Conservation (phyloP, 208 protist species). For the Strigomonas galati region DNA sequence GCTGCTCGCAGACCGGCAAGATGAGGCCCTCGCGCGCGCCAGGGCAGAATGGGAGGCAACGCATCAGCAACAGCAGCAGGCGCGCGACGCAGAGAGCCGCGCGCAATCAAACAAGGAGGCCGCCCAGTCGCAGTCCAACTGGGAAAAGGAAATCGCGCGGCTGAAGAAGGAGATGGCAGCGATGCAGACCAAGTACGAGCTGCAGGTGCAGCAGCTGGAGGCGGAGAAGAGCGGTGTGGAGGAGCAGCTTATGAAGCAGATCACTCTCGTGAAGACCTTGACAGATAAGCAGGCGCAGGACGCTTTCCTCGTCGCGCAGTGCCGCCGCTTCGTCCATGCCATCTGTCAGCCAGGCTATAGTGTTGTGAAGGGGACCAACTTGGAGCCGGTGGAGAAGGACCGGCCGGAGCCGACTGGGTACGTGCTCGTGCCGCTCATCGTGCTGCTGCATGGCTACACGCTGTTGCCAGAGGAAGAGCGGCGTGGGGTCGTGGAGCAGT, state of each 20-base stretch:
- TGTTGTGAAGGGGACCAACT: slow-evolving; percentile 73
- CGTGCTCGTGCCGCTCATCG: slow-evolving; percentile 70
- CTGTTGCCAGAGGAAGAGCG: slow-evolving; percentile 64
- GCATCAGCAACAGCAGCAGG: neutral
- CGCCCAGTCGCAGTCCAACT: slow-evolving; percentile 16
- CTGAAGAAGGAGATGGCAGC: slow-evolving; percentile 30
- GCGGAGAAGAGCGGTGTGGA: slow-evolving; percentile 7
- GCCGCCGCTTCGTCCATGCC: slow-evolving; percentile 67
- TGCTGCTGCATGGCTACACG: slow-evolving; percentile 79
- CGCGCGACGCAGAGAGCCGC: neutral
- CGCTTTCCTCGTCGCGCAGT: slow-evolving; percentile 57
- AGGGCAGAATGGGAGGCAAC: neutral
- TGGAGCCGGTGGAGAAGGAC: slow-evolving; percentile 73
- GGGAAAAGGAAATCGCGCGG: slow-evolving; percentile 24
- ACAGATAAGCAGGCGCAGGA: slow-evolving; percentile 28
- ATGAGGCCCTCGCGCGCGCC: too few species aligned
- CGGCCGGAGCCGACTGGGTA: slow-evolving; percentile 70
- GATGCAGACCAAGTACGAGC: slow-evolving; percentile 11
- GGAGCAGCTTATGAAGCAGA: slow-evolving; percentile 10
- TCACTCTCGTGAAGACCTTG: slow-evolving; percentile 1
- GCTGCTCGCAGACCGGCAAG: too few species aligned
- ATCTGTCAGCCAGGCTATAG: slow-evolving; percentile 80
- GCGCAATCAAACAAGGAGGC: slow-evolving; percentile 13
- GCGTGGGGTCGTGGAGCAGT: slow-evolving; percentile 59
- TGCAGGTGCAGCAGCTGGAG: slow-evolving; percentile 22